phyloP scores from a whole-genome alignment of 305 asterid species.

The Fraxinus dipetala region DNA sequence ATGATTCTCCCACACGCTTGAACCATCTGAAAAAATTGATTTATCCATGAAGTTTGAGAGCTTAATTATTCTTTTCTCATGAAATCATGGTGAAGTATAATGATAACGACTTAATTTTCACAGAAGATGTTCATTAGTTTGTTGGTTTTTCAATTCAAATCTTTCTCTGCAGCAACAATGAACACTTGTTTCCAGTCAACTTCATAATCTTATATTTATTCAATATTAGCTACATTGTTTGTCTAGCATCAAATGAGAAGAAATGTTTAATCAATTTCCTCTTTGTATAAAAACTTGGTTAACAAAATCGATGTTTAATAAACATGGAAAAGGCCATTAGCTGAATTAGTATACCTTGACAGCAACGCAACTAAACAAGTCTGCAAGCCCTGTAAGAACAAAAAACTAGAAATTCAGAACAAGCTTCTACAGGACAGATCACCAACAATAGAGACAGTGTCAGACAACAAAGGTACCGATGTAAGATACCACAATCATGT shows the following conservation, averaged over 20 bases:
- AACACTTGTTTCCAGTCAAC: background rate
- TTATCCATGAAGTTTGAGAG: constrained; percentile 6
- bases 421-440: constrained; percentile 2
- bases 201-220: background rate
- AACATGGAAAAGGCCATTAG: constrained; percentile 6
- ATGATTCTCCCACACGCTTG: constrained; percentile 50
- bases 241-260: background rate
- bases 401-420: constrained; percentile 15
- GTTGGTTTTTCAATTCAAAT: background rate
- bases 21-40: constrained; percentile 56
- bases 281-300: background rate
- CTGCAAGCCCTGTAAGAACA: constrained; percentile 70
- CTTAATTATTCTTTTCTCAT: constrained; percentile 11
- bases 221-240: background rate
- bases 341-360: constrained; percentile 50
- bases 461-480: background rate
- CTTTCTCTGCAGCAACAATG: background rate
- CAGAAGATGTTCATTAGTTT: background rate
- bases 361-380: constrained; percentile 82
- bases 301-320: constrained; percentile 4
- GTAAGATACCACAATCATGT: background rate
- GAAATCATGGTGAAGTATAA: background rate
- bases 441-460: background rate
- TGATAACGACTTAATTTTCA: background rate
- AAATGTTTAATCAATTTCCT: background rate